phyloP scores from a whole-genome alignment of 768 basidiomycete genomes.

The Trametes maxima region DNA sequence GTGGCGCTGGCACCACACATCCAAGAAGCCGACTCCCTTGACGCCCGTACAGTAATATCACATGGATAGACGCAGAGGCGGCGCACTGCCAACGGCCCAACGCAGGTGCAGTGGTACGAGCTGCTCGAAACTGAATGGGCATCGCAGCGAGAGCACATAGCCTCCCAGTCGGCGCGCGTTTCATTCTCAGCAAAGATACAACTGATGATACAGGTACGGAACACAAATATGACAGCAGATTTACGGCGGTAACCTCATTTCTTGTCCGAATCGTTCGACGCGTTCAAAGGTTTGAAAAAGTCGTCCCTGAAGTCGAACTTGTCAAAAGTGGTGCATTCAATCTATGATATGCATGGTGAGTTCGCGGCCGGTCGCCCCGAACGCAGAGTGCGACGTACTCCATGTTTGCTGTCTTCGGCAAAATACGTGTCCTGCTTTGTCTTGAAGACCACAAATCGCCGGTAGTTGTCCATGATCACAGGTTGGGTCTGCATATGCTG shows the following conservation, averaged over 20 bases:
- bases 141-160: background rate
- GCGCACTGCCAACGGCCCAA: too few relatives aligned
- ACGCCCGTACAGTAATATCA: constrained; percentile 14
- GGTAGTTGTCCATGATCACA: constrained; percentile 57
- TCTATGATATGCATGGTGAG: constrained; percentile 37
- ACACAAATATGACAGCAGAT: background rate
- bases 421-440: constrained; percentile 32
- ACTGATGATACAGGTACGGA: background rate
- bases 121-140: background rate
- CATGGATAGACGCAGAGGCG: constrained; percentile 8
- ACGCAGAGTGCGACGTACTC: constrained; percentile 44
- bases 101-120: background rate
- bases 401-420: constrained; percentile 36
- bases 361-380: background rate
- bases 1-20: constrained; percentile 12
- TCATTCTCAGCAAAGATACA: background rate
- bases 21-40: constrained; percentile 9
- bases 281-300: constrained; percentile 39
- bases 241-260: constrained; percentile 10
- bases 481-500: constrained; percentile 61
- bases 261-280: constrained; percentile 17
- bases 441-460: constrained; percentile 66
- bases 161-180: background rate
- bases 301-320: constrained; percentile 64
- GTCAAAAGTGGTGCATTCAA: constrained; percentile 52